Percentiles rank a stretch among this genome's conserved stretches.
These are phyloP conservation scores for Naumovozyma baii DNA, from an alignment of 805 yeast species.

Conservation along the genomic window DNA sequence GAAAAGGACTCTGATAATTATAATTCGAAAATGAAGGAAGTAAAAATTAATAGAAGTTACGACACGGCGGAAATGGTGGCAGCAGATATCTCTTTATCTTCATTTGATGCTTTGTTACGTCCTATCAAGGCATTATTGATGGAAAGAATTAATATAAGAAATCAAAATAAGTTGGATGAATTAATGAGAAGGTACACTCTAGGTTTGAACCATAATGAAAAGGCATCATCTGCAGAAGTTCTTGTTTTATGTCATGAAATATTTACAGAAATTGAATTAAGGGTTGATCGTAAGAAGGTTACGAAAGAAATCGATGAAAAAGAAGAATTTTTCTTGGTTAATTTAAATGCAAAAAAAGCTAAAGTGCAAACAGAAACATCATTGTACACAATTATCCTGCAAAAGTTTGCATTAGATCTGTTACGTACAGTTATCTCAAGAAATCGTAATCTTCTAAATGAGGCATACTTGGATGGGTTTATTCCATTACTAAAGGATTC, in stretches of 20 bases:
- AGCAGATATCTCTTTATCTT: constrained; percentile 46
- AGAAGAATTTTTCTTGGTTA: constrained; percentile 66
- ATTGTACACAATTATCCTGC: constrained; percentile 50
- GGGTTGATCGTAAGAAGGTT: constrained; percentile 9
- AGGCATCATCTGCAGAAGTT: constrained; percentile 46
- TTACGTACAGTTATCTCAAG: constrained; percentile 61
- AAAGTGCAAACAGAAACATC: constrained; percentile 48
- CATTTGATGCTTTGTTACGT: constrained; percentile 47
- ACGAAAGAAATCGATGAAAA: constrained; percentile 30
- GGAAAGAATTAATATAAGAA: constrained; percentile 56
- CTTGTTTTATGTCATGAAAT: constrained; percentile 68
- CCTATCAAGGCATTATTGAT: constrained; percentile 60
- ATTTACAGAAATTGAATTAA: constrained; percentile 41
- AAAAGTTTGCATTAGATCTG: constrained; percentile 67
- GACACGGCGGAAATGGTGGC: constrained; percentile 80
- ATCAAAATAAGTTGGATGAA: constrained; percentile 70
- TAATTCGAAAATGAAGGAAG: constrained; percentile 76
- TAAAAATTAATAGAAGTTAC: constrained; percentile 76
- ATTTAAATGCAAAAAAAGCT: constrained; percentile 49
- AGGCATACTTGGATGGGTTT: constrained; percentile 57
- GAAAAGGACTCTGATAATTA: constrained; percentile 95
- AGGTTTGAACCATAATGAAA: constrained; percentile 70
- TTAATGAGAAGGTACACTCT: constrained; percentile 62
- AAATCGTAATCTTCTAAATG: constrained; percentile 49
- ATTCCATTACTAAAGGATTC: constrained; percentile 60